Base-by-base conservation (phyloP, 2,329 filamentous ascomycete genomes). In the Sarocladium strictum region DNA sequence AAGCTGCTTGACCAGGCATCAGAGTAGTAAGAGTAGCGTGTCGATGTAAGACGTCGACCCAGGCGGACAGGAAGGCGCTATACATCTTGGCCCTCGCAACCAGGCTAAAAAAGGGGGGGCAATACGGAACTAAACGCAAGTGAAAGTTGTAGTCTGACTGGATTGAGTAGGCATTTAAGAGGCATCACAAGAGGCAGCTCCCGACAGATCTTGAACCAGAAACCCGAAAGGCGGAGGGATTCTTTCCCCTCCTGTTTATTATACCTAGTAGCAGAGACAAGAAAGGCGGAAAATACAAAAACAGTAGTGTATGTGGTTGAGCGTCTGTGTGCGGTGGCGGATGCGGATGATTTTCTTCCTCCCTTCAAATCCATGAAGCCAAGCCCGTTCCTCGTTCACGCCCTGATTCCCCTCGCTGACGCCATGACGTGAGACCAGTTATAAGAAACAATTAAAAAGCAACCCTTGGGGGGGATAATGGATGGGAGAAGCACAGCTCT, bases 311-410 rank as follows among this genome's bases (percentile, higher is more conserved):
- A 47, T 33, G 40, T 45, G 23, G 27, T 29, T 17, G 43, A 19
- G 26, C 12, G 11, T 5, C 5, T 21, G 12, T 51, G 47, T 27
- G 29, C 21, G n/a, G n/a, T 35, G 27, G 15, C 12, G 7, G 29
- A 45, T 45, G 40, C 19, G 17, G 35, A 38, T 21, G 43, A 3
- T 3, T 47, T 38, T n/a, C n/a, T 40, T 53, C n/a, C 24, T 40
- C 9, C 35, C 26, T 56, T 53, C 27, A 15, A n/a, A n/a, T n/a
- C n/a, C n/a, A 41, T 38, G 40, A 55, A 51, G 45, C 55, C 53
- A 33, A 7, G 9, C 35, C 35, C 43, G 24, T 11, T 10, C 17
- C 17, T 23, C 11, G 4, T 12, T 45, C 23, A 23, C 9, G 23
- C 15, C 43, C 43, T n/a, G 23, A 21, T 33, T 23, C 47, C 27